phyloP scores from a whole-genome alignment of 164 flowering plant species.

The Liriodendron chinense region DNA sequence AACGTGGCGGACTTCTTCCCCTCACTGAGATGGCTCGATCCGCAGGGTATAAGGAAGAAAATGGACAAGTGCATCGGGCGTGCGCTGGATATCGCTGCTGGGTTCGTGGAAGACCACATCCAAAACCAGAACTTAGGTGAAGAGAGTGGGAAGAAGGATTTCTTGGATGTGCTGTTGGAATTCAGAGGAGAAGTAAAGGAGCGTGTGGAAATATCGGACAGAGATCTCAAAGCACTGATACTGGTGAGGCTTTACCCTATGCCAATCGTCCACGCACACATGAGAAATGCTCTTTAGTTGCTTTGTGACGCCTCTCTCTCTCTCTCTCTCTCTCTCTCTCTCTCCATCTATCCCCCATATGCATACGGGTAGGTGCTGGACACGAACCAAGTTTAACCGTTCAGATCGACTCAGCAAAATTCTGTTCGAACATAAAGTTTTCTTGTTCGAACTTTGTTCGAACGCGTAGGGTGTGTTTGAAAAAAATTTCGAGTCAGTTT shows the following conservation, averaged over 20 bases:
- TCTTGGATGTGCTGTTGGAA: slow-evolving; percentile 18
- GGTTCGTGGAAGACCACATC: slow-evolving; percentile 14
- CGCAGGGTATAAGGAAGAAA: slow-evolving; percentile 15
- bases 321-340: background rate
- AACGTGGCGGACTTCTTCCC: slow-evolving; percentile 29
- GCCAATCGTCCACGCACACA: background rate
- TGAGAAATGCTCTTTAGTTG: background rate
- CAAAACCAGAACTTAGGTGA: background rate
- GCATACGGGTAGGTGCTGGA: no score
- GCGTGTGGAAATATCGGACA: slow-evolving; percentile 7
- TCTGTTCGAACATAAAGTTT: no score
- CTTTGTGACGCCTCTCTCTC: background rate
- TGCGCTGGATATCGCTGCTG: slow-evolving; percentile 12
- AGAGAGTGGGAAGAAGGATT: slow-evolving; percentile 7
- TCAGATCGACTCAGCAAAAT: no score
- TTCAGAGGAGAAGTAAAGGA: slow-evolving; percentile 13
- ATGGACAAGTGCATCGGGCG: slow-evolving; percentile 10
- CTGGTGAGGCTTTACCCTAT: slow-evolving; percentile 3
- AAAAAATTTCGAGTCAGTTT: no score
- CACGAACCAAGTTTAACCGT: no score
- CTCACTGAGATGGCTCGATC: slow-evolving; percentile 19
- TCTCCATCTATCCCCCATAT: no score
- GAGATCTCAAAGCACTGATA: slow-evolving; percentile 8
- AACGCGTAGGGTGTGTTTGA: no score
- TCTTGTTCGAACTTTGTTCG: no score